Evolutionary conservation across 345 rosid genomes (phyloP).

Genomic region (Gossypium thurberi): DNA sequence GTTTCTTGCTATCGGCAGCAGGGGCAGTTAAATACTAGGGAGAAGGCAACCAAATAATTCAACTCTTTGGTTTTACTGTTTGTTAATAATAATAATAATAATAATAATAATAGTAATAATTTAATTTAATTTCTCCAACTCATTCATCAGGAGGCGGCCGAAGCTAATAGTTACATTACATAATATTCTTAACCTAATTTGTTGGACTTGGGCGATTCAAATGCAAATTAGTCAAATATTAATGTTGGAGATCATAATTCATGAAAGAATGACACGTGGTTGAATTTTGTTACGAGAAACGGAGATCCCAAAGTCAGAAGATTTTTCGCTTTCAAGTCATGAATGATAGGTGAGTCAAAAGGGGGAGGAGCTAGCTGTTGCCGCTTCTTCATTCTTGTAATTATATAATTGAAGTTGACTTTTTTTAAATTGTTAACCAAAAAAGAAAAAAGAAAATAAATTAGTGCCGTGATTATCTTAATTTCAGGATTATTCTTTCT

Average conservation of each 20-base stretch:
- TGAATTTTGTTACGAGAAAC: neutral
- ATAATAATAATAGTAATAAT: no score
- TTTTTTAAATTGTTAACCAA: no score
- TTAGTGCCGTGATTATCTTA: no score
- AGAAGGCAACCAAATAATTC: no score
- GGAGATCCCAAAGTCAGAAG: no score
- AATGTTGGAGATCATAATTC: neutral
- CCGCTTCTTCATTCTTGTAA: neutral
- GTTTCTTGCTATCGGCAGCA: neutral
- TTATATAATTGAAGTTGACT: neutral
- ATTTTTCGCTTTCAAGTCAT: neutral
- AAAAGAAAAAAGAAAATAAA: no score
- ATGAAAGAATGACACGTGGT: constrained; percentile 13
- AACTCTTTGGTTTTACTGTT: no score
- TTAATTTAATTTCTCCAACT: neutral
- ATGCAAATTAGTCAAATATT: neutral
- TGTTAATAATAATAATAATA: no score
- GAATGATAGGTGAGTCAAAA: neutral
- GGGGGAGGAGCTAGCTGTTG: neutral
- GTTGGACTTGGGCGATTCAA: neutral
- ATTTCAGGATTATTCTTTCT: no score
- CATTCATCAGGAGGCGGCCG: no score
- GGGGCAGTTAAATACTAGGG: no score
- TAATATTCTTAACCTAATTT: neutral
- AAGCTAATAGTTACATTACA: no score